Base-by-base conservation (phyloP, 768 basidiomycete species). In the Macrocybe gigantea region DNA sequence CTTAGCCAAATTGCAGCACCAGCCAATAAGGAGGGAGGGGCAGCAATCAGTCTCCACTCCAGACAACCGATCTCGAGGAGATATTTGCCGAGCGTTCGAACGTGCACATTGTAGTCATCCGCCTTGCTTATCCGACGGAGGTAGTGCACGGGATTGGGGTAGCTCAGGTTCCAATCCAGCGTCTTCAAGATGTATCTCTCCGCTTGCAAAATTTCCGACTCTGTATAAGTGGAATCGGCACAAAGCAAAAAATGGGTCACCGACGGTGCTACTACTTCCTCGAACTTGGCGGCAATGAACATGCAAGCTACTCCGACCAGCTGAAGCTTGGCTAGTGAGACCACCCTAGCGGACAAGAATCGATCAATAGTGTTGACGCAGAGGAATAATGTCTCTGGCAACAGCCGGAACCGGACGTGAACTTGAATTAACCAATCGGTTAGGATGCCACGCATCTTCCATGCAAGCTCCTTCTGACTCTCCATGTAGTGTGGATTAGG, bases 361-460 rank as follows among this genome's bases (percentile, higher is more conserved):
- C 87, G 84, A 56, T 88, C 86, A 53, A 98, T 86, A 63, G 97
- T 85, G 75, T 99, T 98, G 56, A 91, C 79, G 57, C 85, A 85
- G 48, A 98, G 79, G 72, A 96, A 98, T 39, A 98, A 82, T 0
- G 96, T 97, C 69, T 99, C 95, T 2, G 93, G 88, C 6, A 94
- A 76, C 8, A 97, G 77, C 53, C 87, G 84, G 76, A 95, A 97
- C 53, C 91, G 88, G 54, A 81, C 79, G 64, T 98, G 96, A 14
- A 98, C 85, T 68, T 94, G 93, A 55, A 98, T 86, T 52, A 98
- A 74, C 94, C 94, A 98, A 71, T 98, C 95, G 49, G 88, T 85
- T 29, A 98, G 78, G 54, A 97, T 88, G 6, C 88, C 86, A 7
- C 95, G 89, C 89, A 95, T 95, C 54, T 88, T 87, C 95, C 95